Conservation (phyloP, 768 basidiomycete species). For the Agrocybe praecox region DNA sequence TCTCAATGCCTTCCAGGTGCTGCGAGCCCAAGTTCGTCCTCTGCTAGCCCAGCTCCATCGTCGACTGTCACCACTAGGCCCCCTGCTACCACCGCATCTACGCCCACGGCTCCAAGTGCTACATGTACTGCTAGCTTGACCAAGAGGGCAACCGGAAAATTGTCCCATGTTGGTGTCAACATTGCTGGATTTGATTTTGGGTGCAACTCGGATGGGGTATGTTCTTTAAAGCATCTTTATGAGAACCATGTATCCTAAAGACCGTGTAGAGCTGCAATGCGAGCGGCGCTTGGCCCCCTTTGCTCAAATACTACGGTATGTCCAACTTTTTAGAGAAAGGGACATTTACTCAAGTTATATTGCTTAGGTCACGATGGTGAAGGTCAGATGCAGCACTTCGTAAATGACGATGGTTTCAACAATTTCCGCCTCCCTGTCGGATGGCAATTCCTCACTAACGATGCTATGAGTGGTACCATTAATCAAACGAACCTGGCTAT, state of each 20-base stretch:
- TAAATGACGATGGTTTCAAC: conserved; percentile 54
- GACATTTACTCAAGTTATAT: neutral
- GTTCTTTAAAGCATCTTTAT: neutral
- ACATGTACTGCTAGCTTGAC: conserved; percentile 37
- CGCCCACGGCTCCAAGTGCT: conserved; percentile 9
- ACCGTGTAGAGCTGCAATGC: conserved; percentile 31
- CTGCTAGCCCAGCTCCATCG: conserved; percentile 3
- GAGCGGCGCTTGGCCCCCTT: conserved; percentile 46
- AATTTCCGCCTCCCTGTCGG: conserved; percentile 61
- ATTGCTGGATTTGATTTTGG: conserved; percentile 62
- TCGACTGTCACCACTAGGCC: conserved; percentile 6
- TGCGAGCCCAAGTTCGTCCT: conserved; percentile 1
- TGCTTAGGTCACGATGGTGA: conserved; percentile 40
- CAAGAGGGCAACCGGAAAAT: conserved; percentile 32
- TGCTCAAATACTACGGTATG: conserved; percentile 46
- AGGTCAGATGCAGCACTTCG: conserved; percentile 65
- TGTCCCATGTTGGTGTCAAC: conserved; percentile 49
- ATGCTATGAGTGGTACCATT: conserved; percentile 40
- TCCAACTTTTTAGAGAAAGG: conserved; percentile 24
- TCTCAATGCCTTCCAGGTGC: conserved; percentile 19
- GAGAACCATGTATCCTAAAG: neutral
- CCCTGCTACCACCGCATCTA: neutral
- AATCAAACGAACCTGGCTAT: conserved; percentile 43
- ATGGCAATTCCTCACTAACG: conserved; percentile 56
- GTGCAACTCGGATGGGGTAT: conserved; percentile 42